Percentiles rank a stretch among this genome's conserved stretches.
phyloP scores from a whole-genome alignment of 2,329 filamentous ascomycete species.

The Canariomyces notabilis region DNA sequence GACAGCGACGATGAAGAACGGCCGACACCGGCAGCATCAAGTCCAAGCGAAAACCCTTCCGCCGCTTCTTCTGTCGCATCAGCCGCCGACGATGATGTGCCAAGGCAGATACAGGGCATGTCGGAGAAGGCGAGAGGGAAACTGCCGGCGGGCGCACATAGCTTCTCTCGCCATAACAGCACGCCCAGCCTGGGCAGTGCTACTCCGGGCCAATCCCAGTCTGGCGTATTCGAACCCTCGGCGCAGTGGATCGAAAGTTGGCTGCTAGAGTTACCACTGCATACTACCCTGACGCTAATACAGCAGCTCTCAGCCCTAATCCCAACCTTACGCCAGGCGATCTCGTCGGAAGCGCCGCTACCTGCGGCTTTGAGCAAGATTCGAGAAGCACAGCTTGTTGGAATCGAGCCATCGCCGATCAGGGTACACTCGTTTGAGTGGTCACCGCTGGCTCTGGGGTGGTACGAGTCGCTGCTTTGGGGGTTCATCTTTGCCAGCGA shows the following conservation, averaged over 20 bases:
- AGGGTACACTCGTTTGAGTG: conserved; percentile 90
- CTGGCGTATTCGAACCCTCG: conserved; percentile 69
- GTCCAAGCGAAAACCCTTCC: conserved; percentile 57
- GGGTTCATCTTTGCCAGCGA: conserved; percentile 87
- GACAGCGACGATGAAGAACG: conserved; percentile 47
- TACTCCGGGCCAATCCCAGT: conserved; percentile 50
- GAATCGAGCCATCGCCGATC: conserved; percentile 68
- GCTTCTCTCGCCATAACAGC: conserved; percentile 87
- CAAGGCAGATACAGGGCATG: conserved; percentile 81
- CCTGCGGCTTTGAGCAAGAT: conserved; percentile 50
- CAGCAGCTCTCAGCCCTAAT: conserved; percentile 58
- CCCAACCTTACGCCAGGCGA: conserved; percentile 45
- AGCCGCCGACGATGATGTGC: conserved; percentile 69
- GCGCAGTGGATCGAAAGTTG: conserved; percentile 85
- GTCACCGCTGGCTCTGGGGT: conserved; percentile 83
- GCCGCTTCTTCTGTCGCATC: conserved; percentile 65
- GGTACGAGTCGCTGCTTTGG: conserved; percentile 96
- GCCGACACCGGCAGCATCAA: conserved; percentile 57
- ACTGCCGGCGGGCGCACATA: conserved; percentile 77
- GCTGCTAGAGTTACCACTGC: conserved; percentile 85
- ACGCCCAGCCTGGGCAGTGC: conserved; percentile 71
- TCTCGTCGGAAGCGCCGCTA: conserved; percentile 39
- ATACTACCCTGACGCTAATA: conserved; percentile 77
- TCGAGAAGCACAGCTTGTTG: conserved; percentile 57
- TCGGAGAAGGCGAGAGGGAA: conserved; percentile 96